Percentiles rank a stretch among this genome's conserved stretches.
These are phyloP conservation scores for Trichoderma breve DNA, from an alignment of 2,329 filamentous ascomycete species.

Conservation along the genomic window DNA sequence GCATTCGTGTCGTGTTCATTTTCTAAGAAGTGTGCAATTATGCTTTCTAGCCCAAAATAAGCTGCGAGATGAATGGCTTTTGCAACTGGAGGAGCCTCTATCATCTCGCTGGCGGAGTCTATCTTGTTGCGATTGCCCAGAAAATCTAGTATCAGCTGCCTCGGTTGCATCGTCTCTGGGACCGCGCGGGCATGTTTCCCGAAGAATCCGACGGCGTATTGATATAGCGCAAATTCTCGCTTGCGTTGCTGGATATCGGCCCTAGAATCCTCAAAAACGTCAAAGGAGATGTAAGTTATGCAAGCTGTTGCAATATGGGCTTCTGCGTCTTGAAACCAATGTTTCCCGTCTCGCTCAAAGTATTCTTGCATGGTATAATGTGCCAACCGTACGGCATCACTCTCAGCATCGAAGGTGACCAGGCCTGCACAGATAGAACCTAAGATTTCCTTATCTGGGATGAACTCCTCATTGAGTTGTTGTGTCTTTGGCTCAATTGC, in stretches of 20 bases:
- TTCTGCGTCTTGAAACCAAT: not conserved
- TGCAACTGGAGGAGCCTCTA: no score
- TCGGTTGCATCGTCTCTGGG: not conserved
- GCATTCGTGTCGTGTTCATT: not conserved
- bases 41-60: not conserved
- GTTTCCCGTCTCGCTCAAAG: not conserved
- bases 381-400: not conserved
- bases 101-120: not conserved
- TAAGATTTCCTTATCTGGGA: not conserved
- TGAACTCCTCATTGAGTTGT: not conserved
- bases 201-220: not conserved
- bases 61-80: not conserved
- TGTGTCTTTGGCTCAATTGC: not conserved
- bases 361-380: conserved; percentile 14
- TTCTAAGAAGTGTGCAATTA: not conserved
- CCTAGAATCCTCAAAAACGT: not conserved
- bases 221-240: not conserved
- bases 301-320: not conserved
- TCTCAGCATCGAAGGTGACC: not conserved
- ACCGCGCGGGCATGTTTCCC: not conserved
- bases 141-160: not conserved
- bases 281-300: conserved; percentile 8
- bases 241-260: not conserved
- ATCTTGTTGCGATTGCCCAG: not conserved
- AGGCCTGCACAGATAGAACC: conserved; percentile 3